phyloP scores from a whole-genome alignment of 2,329 filamentous ascomycete genomes.

The Ceratocystis ficicola region DNA sequence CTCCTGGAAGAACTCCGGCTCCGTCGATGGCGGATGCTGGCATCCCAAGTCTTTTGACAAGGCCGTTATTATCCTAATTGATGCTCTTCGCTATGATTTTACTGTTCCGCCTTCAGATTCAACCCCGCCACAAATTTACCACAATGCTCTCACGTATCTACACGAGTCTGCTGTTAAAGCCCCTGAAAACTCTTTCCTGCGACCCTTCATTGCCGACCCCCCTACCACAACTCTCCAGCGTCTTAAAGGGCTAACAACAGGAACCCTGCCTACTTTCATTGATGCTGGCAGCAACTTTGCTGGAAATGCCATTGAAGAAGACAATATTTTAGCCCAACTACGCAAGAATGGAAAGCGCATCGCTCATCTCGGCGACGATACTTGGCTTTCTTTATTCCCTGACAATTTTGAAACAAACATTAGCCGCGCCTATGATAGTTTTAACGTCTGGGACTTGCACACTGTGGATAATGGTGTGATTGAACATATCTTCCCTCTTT shows the following conservation, averaged over 20 bases:
- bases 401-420: conserved; percentile 82
- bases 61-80: conserved; percentile 79
- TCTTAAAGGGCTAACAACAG: conserved; percentile 86
- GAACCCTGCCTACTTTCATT: conserved; percentile 86
- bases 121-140: conserved; percentile 46
- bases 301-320: conserved; percentile 89
- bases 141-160: conserved; percentile 76
- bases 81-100: conserved; percentile 93
- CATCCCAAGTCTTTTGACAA: conserved; percentile 88
- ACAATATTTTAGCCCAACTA: conserved; percentile 60
- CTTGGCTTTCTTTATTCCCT: conserved; percentile 87
- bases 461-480: conserved; percentile 93
- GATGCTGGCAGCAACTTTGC: conserved; percentile 93
- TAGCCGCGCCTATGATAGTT: conserved; percentile 84
- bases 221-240: conserved; percentile 88
- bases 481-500: conserved; percentile 75
- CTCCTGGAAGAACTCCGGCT: conserved; percentile 33
- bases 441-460: conserved; percentile 96
- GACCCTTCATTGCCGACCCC: conserved; percentile 93
- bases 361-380: conserved; percentile 94
- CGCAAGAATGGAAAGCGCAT: conserved; percentile 56
- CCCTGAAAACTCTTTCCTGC: conserved; percentile 73
- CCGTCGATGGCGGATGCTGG: conserved; percentile 67
- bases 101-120: conserved; percentile 60
- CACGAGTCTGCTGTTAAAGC: conserved; percentile 65